Base-by-base conservation (phyloP, 768 basidiomycete species). In the Tricholoma sp. region DNA sequence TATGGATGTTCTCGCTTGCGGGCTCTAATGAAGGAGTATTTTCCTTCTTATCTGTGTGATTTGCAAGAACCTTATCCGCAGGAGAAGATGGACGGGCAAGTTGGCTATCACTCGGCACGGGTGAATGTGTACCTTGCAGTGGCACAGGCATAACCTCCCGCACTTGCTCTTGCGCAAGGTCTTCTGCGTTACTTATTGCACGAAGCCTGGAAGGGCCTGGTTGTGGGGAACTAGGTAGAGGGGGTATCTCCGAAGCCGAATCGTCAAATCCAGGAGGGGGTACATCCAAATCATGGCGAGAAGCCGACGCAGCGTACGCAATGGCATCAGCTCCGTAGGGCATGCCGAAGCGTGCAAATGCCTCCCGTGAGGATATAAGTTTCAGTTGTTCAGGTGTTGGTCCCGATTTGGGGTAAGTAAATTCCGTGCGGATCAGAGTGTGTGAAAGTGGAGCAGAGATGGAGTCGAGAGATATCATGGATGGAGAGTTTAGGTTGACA, bases 391-490 rank as follows among this genome's bases (percentile, higher is more conserved):
- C 80, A 0, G 85, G 78, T 6, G 86, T 88, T 3, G 83, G 83
- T 0, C 86, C 86, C 7, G 75, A 61, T 61, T 77, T 78, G 1
- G 87, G 88, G 62, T 83, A 88, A 16, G 79, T 79, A 59, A 91
- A 88, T 66, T 86, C 85, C 1, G 89, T 85, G 21, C 86, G 83
- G 19, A 80, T 74, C 24, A 80, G 73, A 10, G 91, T 92, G 67
- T 93, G 88, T 5, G 84, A 79, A 8, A 93, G 79, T 6, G 91
- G 91, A 4, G 87, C 66, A 5, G 88, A 90, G 57, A 93, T 92
- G 9, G 82, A 88, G 61, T 83, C 76, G 34, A 91, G 74, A 16
- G 89, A 89, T 56, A 89, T 83, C 54, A 79, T 73, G 18, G 88
- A 88, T 7, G 88, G 83, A 1, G 85, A 88, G 32, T 78, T 83